Base-by-base conservation (phyloP, 139 green algal genomes). In the Raphidocelis subcapitata region DNA sequence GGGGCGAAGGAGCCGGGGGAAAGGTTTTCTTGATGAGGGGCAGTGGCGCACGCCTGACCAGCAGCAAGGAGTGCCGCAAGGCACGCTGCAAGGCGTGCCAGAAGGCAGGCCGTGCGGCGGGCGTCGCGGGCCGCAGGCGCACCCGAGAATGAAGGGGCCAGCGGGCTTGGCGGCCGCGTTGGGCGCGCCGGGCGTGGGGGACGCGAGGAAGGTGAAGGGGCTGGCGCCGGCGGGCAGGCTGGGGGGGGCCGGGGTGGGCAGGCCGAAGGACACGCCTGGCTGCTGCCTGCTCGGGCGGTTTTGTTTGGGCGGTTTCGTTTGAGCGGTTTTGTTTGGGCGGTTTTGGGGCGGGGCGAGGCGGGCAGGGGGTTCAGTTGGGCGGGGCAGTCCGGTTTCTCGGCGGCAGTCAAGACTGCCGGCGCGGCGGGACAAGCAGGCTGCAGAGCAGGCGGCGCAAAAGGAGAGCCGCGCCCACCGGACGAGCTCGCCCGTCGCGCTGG, bases 141-240 rank as follows among this genome's bases (percentile, higher is more conserved):
- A 82, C 76, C 51, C 69, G 37, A 52, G 31, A 3, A 83, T 67
- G 52, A 73, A 69, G 10, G 77, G 77, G 5, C 65, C 71, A 20
- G 54, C 59, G 1, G 51, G 23, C 29, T 51, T 16, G 1, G 71
- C 51, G n/a, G 33, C 59, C 41, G 65, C 36, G 61, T 83, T 83
- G 1, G 29, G n/a, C 3, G 65, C 49, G n/a, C 71, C 74, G 1
- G 77, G 77, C 12, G 77, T 83, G 41, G 72, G 71, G 5, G 16
- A 26, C 14, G 65, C 60, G 29, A 79, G 73, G 65, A 64, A 79
- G 31, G 56, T 79, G 73, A 57, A 57, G 0, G 2, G 63, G 3
- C 26, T 24, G 26, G 56, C 47, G 5, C 20, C 16, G 26, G 2
- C 37, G 3, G 3, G 59, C 59, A 24, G 3, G 4, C 8, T 29